Evolutionary conservation across 805 yeast genomes (phyloP), one percentile per base, ranked within the genome.

Genomic region (Candida easanensis): DNA sequence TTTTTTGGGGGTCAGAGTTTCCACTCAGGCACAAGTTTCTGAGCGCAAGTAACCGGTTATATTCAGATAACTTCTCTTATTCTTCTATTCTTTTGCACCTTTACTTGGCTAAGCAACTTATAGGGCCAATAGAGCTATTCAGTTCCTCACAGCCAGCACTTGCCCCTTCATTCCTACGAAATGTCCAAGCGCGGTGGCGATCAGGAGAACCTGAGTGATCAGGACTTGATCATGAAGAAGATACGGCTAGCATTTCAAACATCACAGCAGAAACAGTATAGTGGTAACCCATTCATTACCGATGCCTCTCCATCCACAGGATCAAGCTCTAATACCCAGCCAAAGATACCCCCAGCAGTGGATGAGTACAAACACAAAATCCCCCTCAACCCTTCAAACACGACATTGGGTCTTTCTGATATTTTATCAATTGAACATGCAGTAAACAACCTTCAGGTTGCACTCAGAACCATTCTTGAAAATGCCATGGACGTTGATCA

Each of bases 401-500:
- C 15, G 11, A 36, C 16, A 27, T 36, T 38, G 17, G 55, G 49
- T 26, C 51, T 44, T 16, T 52, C 62, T 0, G 64, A 60, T 22
- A 56, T 63, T 3, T 47, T 63, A 10, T 47, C 51, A 14, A 41
- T 77, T 13, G 86, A 81, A 47, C 79, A 78, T 56, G 74, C 83
- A 0, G 71, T 78, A 3, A 60, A 71, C 1, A 71, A 70, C 35
- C 56, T 82, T 3, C 79, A 82, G 43, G 77, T 74, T 34, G 68
- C 78, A 19, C 65, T 82, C 7, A 66, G 67, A 39, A 64, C 70
- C 11, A 70, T 85, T 16, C 44, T 82, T 2, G 66, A 71, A 4
- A 73, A 74, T n/a, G 73, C 88, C 1, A 88, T 88, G 4, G 73
- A 74, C 39, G 51, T 67, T 11, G 62, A 69, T 13, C 64, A 72